phyloP scores from a whole-genome alignment of 2,329 filamentous ascomycete genomes.

The Fusarium pilosicola region DNA sequence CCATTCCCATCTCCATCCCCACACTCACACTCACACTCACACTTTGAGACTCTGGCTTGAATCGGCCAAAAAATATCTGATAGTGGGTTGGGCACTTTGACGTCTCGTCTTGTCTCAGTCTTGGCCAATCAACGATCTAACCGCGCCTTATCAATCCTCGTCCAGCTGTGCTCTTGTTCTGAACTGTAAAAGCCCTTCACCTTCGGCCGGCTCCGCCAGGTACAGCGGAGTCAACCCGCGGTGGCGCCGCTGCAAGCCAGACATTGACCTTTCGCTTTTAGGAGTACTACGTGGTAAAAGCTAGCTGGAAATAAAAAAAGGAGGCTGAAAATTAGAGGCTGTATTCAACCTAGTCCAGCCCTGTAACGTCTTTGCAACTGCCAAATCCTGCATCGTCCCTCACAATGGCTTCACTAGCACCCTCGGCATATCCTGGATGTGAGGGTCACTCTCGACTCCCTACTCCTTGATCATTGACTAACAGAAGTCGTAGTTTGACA shows the following conservation, averaged over 20 bases:
- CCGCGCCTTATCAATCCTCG: conserved; percentile 14
- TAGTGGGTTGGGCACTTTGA: conserved; percentile 5
- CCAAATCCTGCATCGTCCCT: neutral
- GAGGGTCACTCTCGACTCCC: conserved; percentile 1
- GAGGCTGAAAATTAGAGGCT: conserved; percentile 18
- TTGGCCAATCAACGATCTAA: conserved; percentile 20
- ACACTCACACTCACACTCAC: conserved; percentile 1
- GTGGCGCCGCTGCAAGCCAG: conserved; percentile 18
- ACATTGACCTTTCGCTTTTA: conserved; percentile 3
- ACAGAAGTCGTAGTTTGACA: neutral
- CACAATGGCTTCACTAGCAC: neutral
- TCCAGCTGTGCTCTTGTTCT: neutral
- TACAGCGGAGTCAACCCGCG: conserved; percentile 16
- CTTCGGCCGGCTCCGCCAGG: conserved; percentile 41
- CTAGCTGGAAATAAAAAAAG: neutral
- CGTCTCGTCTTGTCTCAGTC: neutral
- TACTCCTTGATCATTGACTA: neutral
- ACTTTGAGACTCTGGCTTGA: neutral
- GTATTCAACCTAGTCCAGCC: conserved; percentile 11
- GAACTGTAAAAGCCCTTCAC: neutral
- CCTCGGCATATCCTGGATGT: conserved; percentile 12
- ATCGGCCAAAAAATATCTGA: conserved; percentile 17
- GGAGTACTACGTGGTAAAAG: neutral
- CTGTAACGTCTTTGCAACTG: conserved; percentile 19
- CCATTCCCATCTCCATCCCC: neutral